Evolutionary conservation across 352 stramenopile species (phyloP).

Genomic region (Globisporangium megalacanthum): DNA sequence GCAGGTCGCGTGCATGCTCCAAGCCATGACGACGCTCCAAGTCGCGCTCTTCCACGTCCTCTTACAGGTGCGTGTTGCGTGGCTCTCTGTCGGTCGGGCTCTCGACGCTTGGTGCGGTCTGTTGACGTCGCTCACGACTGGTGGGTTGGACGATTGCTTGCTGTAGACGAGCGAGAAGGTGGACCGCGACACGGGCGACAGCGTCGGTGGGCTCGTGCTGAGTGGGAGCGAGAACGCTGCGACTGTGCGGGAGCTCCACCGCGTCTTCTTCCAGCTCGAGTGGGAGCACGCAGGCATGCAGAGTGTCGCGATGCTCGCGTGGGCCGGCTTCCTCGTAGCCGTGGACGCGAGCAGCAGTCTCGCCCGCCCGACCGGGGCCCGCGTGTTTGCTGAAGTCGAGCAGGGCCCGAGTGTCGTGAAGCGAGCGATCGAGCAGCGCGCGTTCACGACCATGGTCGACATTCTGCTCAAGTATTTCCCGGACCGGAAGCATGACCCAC

Average conservation of each 20-base stretch:
- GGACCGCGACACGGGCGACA: constrained; percentile 54
- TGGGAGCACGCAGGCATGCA: constrained; percentile 71
- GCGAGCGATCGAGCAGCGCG: constrained; percentile 56
- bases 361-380: constrained; percentile 15
- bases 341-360: constrained; percentile 22
- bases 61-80: constrained; percentile 20
- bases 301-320: constrained; percentile 71
- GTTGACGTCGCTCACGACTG: neutral
- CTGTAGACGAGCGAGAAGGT: constrained; percentile 49
- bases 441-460: constrained; percentile 65
- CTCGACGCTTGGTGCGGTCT: neutral
- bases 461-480: constrained; percentile 74
- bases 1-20: constrained; percentile 73
- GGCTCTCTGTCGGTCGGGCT: neutral
- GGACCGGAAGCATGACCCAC: constrained; percentile 62
- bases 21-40: constrained; percentile 68
- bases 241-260: constrained; percentile 56
- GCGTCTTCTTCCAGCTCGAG: constrained; percentile 49
- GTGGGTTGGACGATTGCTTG: neutral
- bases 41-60: constrained; percentile 58
- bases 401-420: constrained; percentile 49
- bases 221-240: constrained; percentile 33
- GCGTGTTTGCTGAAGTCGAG: constrained; percentile 57
- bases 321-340: constrained; percentile 52
- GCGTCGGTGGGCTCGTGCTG: constrained; percentile 35